Base-by-base conservation (phyloP, 306 rosid genomes). In the Cucurbita ficifolia region DNA sequence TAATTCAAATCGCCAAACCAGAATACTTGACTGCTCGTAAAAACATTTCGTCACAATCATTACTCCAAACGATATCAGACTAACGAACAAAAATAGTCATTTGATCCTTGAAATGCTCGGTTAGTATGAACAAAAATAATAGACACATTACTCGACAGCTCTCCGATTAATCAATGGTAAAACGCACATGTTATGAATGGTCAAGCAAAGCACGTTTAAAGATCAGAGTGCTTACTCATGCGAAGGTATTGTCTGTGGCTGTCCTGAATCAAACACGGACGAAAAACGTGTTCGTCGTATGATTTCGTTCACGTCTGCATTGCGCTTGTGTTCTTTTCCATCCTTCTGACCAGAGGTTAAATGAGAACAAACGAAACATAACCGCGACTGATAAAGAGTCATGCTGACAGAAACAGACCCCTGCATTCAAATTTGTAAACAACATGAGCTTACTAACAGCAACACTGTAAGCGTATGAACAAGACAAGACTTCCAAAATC, bases 1-100 rank as follows among this genome's bases (percentile, higher is more conserved):
- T 91, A 94, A 76, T 94, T 94, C 86, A 94, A 86, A 77, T 94
- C 97, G 53, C 99, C 97, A 33, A 94, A 88, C 99, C 97, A 94
- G 88, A 94, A 89, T 63, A 94, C 85, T 81, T 94, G 92, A 64
- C 99, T 91, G 96, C 62, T 76, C 12, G 68, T 69, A 76, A 22
- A 70, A 79, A 76, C 65, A 83, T 62, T 70, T 33, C 49, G 65
- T 80, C 48, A 83, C 53, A 74, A 61, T 76, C 67, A 70, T 39
- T 39, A 16, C 68, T 74, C 64, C 64, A 72, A 53, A 72, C 1
- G 35, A 49, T 22, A 48, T 6, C 29, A 6, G 29, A 38, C 18
- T 1, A 10, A 71, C 33, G 33, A 29, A 1, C 33, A 29, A 29
- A 29, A 29, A 29, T 29, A 29, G 21, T 8, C 33, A 18, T 18